A percentile compares a stretch with the other conserved stretches of the same genome.
These are phyloP conservation scores for Suillus brevipes DNA, from an alignment of 768 basidiomycete species.

Conservation along the genomic window DNA sequence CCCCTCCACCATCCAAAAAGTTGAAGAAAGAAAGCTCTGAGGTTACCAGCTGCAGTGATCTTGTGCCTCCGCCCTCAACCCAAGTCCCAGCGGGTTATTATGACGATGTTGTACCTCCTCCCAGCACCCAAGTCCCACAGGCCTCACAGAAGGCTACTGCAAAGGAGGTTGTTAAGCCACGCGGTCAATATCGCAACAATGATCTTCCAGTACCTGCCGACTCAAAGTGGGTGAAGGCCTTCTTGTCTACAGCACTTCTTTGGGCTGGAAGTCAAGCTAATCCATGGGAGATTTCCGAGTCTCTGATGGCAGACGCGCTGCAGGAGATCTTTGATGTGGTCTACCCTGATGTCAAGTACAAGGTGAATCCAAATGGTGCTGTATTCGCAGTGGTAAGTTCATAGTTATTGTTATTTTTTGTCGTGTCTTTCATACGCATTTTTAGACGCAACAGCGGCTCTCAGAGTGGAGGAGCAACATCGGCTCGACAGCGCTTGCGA, in stretches of 20 bases:
- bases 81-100: neutral
- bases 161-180: neutral
- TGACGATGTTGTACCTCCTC: neutral
- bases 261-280: constrained; percentile 6
- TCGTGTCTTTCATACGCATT: neutral
- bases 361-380: neutral
- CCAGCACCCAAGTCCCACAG: neutral
- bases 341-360: constrained; percentile 5
- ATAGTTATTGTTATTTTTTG: neutral
- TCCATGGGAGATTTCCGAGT: neutral
- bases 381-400: constrained; percentile 6
- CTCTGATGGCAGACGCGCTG: neutral
- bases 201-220: neutral
- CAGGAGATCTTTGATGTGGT: constrained; percentile 5
- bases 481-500: constrained; percentile 7
- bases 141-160: neutral
- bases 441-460: constrained; percentile 1
- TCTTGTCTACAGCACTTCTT: neutral
- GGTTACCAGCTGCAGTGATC: neutral
- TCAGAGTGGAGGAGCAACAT: constrained; percentile 10
- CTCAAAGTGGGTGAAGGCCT: constrained; percentile 1
- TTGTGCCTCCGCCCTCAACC: neutral
- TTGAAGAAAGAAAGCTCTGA: neutral
- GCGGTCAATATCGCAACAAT: neutral
- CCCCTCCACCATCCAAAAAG: neutral